Evolutionary conservation across 768 basidiomycete species (phyloP), one percentile per base, ranked within the genome.

Genomic region (Boletus vinaceobasis): DNA sequence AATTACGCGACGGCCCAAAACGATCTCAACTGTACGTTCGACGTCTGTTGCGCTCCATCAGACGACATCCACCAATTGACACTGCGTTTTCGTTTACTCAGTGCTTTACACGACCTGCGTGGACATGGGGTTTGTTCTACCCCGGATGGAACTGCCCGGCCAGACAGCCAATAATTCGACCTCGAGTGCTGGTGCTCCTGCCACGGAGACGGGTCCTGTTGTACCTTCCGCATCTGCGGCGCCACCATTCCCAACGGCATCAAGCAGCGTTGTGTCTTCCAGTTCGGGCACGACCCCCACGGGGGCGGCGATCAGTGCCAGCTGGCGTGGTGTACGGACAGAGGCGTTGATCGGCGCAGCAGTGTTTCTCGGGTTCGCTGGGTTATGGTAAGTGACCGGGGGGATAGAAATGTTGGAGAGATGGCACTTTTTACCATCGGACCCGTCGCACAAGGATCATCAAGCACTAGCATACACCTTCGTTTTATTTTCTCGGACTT

Each of bases 1-100:
- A 69, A 73, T 53, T 78, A 59, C 45, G 50, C 67, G 7, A 11
- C 50, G 1, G 60, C 65, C 0, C 76, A 78, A 46, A 38, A 26
- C 1, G 48, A 62, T 29, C 57, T 79, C 29, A 73, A 78, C 54
- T 46, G 78, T 77, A 53, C 56, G 73, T 58, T 3, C n/a, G 21
- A 19, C 27, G 5, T 33, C 27, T 6, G 5, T 17, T n/a, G 19
- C 29, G 29, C 23, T 23, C 23, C 23, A 23, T 23, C 23, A 23
- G 27, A 8, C 5, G 6, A 40, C 23, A 14, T 9, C 17, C 39
- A 31, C 19, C 29, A 15, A 3, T 38, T 37, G 26, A 49, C 27
- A 5, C 10, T 42, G 8, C 6, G 23, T 37, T 21, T 17, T 13
- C 11, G 5, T 23, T 23, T 14, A 7, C 5, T 37, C 21, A 70